A percentile compares a stretch with the other conserved stretches of the same genome.
These are phyloP conservation scores for Astragalus glycyphyllos DNA, from an alignment of 306 rosid species.

Conservation along the genomic window DNA sequence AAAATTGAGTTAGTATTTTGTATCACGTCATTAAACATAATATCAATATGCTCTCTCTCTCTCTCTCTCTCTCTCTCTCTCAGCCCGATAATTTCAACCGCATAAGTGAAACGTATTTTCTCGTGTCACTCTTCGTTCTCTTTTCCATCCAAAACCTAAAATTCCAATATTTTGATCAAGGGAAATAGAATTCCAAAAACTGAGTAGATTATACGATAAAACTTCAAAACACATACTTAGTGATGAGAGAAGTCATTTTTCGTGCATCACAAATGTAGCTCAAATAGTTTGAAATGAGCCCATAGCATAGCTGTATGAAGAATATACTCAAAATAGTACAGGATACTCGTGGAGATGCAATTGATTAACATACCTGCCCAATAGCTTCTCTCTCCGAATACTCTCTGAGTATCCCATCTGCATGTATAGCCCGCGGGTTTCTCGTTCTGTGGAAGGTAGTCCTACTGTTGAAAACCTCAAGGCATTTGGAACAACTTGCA, in stretches of 20 bases:
- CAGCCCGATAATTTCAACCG: too few relatives aligned
- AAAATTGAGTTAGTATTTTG: too few relatives aligned
- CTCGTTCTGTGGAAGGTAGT: slow-evolving; percentile 72
- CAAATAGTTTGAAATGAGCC: slow-evolving; percentile 1
- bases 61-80: too few relatives aligned
- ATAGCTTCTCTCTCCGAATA: slow-evolving; percentile 89
- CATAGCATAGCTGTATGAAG: slow-evolving; percentile 11
- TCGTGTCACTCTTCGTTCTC: too few relatives aligned
- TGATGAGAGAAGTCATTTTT: slow-evolving; percentile 18
- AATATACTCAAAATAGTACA: slow-evolving; percentile 15
- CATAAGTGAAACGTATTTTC: too few relatives aligned
- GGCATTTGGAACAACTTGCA: slow-evolving; percentile 93
- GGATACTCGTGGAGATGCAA: slow-evolving; percentile 26
- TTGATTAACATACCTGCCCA: slow-evolving; percentile 73
- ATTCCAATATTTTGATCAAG: slow-evolving; percentile 14
- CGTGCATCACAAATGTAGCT: neutral
- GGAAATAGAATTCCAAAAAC: slow-evolving; percentile 10
- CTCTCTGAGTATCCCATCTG: slow-evolving; percentile 79
- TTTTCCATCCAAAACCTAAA: neutral
- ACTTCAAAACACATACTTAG: slow-evolving; percentile 5
- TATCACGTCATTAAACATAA: too few relatives aligned
- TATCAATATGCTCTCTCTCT: too few relatives aligned
- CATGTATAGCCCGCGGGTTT: slow-evolving; percentile 81
- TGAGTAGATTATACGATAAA: neutral
- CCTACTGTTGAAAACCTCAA: slow-evolving; percentile 81